phyloP scores from a whole-genome alignment of 805 yeast species.

The Torulaspora franciscae region DNA sequence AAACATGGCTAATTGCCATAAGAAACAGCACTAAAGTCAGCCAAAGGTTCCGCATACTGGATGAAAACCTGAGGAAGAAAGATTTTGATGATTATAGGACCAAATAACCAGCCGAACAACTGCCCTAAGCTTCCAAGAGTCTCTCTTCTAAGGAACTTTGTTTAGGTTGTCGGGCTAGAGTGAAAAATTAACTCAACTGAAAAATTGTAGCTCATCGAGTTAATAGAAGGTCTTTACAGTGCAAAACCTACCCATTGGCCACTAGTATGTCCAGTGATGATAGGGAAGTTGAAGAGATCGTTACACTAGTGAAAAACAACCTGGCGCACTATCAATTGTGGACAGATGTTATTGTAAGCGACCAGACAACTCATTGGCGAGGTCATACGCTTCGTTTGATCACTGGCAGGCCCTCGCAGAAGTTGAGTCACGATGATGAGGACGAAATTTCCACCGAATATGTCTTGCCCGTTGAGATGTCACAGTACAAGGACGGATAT shows the following conservation, averaged over 20 bases:
- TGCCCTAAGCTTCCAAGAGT: too few relatives aligned
- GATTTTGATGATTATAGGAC: background rate
- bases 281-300: conserved; percentile 51
- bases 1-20: conserved; percentile 3
- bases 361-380: conserved; percentile 16
- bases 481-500: conserved; percentile 23
- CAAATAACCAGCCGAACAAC: background rate
- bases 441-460: conserved; percentile 19
- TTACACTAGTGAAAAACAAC: conserved; percentile 36
- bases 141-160: background rate
- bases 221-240: background rate
- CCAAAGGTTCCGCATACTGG: conserved; percentile 34
- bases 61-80: background rate
- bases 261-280: conserved; percentile 2
- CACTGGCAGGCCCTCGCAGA: conserved; percentile 24
- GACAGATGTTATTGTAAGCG: conserved; percentile 21
- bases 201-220: conserved; percentile 3
- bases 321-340: conserved; percentile 29
- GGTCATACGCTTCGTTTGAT: conserved; percentile 15
- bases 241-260: background rate
- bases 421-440: conserved; percentile 24
- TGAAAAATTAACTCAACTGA: background rate
- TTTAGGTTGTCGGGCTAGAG: background rate
- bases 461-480: conserved; percentile 31
- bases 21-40: conserved; percentile 42